Base-by-base conservation (phyloP, 1,284 basidiomycete genomes). In the Meripilus lineatus region DNA sequence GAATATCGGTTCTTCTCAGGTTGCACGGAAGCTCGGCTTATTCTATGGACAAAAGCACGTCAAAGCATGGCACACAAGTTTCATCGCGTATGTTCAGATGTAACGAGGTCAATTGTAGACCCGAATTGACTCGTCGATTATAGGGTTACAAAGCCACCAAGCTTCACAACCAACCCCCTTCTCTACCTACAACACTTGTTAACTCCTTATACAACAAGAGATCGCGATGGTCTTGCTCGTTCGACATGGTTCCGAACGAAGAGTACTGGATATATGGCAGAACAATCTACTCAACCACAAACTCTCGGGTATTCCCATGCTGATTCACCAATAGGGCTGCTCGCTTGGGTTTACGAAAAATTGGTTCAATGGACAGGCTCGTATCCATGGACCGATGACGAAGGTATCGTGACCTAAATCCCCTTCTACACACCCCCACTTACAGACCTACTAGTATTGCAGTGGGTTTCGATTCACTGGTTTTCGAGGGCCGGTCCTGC, bases 311-410 rank as follows among this genome's bases (percentile, higher is more conserved):
- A 81, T 51, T 57, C 64, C 5, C 60, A 81, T 2, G 58, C 71
- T 0, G 79, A 81, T 50, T 79, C 76, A 15, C 80, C 80, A 3
- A 64, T 70, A 11, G 77, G 72, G 0, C 57, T 83, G 11, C 64
- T 82, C 2, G 73, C 71, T 6, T 81, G 79, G 77, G 73, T 82
- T 17, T 79, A 79, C 45, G 77, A 81, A 51, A 81, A 81, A 48
- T 58, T 81, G 1, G 62, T 70, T 3, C 51, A 54, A 18, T 79
- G 74, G 73, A 68, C 72, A 1, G 77, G 79, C 48, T 47, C 52
- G 1, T 79, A 77, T 50, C 58, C 61, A 1, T 79, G 74, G 73
- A 60, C 63, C 2, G 72, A 77, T 41, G 75, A 79, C 25, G 76
- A 77, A 63, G 38, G 30, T 20, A 32, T 4, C 23, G 17, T 17